Evolutionary conservation across 768 basidiomycete genomes (phyloP).

Genomic region (Russula lepida): DNA sequence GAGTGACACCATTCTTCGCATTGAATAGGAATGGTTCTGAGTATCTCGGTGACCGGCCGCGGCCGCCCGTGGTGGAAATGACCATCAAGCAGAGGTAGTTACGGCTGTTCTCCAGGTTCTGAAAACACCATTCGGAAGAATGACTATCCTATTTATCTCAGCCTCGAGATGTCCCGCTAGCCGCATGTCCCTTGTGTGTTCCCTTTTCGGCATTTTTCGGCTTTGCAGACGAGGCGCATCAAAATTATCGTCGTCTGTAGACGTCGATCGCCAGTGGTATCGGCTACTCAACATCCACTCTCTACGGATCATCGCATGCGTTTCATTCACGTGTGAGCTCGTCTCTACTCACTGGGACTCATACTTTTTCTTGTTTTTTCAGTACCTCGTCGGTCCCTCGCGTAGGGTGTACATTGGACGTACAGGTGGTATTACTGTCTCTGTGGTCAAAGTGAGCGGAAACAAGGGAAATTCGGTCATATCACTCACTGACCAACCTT

Average conservation of each 20-base stretch:
- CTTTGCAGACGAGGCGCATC: background rate
- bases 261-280: constrained; percentile 18
- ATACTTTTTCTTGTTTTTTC: background rate
- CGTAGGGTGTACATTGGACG: background rate
- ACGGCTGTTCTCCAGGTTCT: constrained; percentile 36
- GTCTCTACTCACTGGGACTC: background rate
- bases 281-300: constrained; percentile 18
- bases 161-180: background rate
- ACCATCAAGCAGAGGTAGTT: too few species aligned
- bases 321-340: background rate
- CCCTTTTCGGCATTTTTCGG: background rate
- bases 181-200: background rate
- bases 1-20: too few species aligned
- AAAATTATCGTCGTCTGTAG: background rate
- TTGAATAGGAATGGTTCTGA: too few species aligned
- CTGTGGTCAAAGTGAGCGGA: background rate
- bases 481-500: background rate
- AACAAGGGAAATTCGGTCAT: background rate
- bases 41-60: constrained; percentile 35
- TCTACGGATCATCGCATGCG: background rate
- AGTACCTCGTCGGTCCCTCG: background rate
- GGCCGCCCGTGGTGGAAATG: too few species aligned
- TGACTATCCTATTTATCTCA: background rate
- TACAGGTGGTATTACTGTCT: background rate
- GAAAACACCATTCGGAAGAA: constrained; percentile 38